phyloP scores from a whole-genome alignment of 148 eudicot species.

The Chenopodium berlandieri region DNA sequence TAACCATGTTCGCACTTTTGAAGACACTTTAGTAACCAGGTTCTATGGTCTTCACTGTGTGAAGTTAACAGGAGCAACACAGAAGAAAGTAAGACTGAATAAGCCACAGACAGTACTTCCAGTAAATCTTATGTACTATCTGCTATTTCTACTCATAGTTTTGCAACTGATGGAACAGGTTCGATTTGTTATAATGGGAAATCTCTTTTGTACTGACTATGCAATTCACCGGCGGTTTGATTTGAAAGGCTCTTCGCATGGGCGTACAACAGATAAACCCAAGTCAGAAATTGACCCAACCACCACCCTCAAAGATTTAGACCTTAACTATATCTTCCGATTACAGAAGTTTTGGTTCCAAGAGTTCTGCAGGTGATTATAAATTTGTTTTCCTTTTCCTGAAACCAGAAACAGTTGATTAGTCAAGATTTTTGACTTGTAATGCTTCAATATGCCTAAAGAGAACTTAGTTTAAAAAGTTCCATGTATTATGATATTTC shows the following conservation, averaged over 20 bases:
- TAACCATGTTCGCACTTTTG: slow-evolving; percentile 55
- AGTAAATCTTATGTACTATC: slow-evolving; percentile 5
- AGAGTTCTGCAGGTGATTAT: slow-evolving; percentile 71
- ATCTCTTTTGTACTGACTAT: slow-evolving; percentile 72
- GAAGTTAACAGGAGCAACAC: slow-evolving; percentile 61
- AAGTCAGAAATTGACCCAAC: slow-evolving; percentile 78
- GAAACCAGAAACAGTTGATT: not conserved
- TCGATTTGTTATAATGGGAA: slow-evolving; percentile 92
- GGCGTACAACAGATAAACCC: slow-evolving; percentile 76
- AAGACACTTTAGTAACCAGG: slow-evolving; percentile 63
- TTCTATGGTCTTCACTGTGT: slow-evolving; percentile 79
- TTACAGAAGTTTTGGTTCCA: slow-evolving; percentile 74
- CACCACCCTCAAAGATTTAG: slow-evolving; percentile 88
- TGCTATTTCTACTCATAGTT: slow-evolving; percentile 5
- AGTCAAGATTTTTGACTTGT: not conserved
- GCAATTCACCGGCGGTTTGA: slow-evolving; percentile 84
- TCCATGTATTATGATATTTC: not conserved
- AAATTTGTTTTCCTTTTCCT: not conserved
- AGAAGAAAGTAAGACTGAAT: slow-evolving; percentile 53
- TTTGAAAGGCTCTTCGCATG: slow-evolving; percentile 89
- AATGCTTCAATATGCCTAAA: not conserved
- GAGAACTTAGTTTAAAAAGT: not conserved
- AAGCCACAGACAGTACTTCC: not conserved
- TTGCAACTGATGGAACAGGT: slow-evolving; percentile 47
- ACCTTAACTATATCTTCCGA: slow-evolving; percentile 70